Evolutionary conservation across 1,284 basidiomycete species (phyloP).

Genomic region (Boletus semigastroideus): DNA sequence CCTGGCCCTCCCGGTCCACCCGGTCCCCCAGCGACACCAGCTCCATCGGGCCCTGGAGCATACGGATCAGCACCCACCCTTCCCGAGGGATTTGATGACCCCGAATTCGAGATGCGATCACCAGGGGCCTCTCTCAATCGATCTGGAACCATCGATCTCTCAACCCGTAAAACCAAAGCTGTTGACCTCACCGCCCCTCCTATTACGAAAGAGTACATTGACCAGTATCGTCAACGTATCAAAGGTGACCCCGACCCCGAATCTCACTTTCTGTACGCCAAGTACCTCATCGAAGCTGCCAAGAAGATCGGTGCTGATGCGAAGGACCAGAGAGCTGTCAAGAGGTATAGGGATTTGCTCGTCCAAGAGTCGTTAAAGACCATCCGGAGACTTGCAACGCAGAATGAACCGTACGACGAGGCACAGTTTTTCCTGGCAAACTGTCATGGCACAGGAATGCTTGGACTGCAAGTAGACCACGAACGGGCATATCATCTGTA

Average conservation of each 20-base stretch:
- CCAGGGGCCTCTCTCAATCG: constrained; percentile 48
- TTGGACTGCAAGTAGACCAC: constrained; percentile 95
- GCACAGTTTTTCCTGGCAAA: constrained; percentile 99
- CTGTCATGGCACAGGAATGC: constrained; percentile 92
- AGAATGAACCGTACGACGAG: constrained; percentile 88
- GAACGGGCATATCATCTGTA: constrained; percentile 99
- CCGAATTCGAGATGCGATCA: constrained; percentile 54
- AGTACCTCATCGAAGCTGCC: constrained; percentile 99
- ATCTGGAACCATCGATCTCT: constrained; percentile 56
- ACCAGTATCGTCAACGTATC: constrained; percentile 95
- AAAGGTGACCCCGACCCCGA: constrained; percentile 98
- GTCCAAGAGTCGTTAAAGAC: constrained; percentile 91
- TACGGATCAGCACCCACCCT: constrained; percentile 29
- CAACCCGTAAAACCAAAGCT: constrained; percentile 75
- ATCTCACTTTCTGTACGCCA: constrained; percentile 96
- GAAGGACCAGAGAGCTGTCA: constrained; percentile 76
- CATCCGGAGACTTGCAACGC: constrained; percentile 88
- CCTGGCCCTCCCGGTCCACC: constrained; percentile 10
- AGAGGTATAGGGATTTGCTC: constrained; percentile 90
- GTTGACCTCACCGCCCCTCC: constrained; percentile 86
- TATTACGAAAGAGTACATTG: constrained; percentile 95
- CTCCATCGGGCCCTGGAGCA: constrained; percentile 12
- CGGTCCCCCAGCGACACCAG: constrained; percentile 16
- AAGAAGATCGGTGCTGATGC: constrained; percentile 79
- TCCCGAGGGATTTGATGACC: constrained; percentile 34